A percentile compares a stretch with the other conserved stretches of the same genome.
phyloP scores from a whole-genome alignment of 2,329 filamentous ascomycete species.

The Verticillium nubilum region DNA sequence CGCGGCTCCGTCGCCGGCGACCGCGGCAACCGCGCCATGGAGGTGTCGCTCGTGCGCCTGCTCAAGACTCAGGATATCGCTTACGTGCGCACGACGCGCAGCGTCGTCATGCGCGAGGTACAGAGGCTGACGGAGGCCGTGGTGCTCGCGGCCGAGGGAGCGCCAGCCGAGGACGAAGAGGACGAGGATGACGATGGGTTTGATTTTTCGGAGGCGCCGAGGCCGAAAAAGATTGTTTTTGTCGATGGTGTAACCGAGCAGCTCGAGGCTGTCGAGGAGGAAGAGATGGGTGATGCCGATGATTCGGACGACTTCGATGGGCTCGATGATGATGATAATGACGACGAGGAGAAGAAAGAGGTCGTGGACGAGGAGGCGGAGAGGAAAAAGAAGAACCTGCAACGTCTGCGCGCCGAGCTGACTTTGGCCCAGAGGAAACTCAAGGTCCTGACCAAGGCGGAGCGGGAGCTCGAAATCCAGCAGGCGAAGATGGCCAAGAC shows the following conservation, averaged over 20 bases:
- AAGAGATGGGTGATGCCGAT: slow-evolving; percentile 15
- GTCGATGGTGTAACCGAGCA: slow-evolving; percentile 33
- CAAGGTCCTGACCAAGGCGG: slow-evolving; percentile 47
- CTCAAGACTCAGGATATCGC: slow-evolving; percentile 66
- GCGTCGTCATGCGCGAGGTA: slow-evolving; percentile 54
- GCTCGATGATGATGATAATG: slow-evolving; percentile 20
- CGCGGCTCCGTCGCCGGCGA: slow-evolving; percentile 52
- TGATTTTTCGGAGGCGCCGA: slow-evolving; percentile 22
- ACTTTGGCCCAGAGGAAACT: slow-evolving; percentile 48
- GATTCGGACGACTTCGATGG: slow-evolving; percentile 13
- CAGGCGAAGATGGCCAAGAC: slow-evolving; percentile 62
- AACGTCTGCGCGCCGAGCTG: slow-evolving; percentile 43
- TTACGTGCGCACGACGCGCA: slow-evolving; percentile 58
- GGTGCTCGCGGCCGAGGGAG: slow-evolving; percentile 34
- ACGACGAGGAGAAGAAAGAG: slow-evolving; percentile 12
- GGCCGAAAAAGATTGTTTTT: slow-evolving; percentile 48
- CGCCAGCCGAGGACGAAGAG: slow-evolving; percentile 30
- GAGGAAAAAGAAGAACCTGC: slow-evolving; percentile 34
- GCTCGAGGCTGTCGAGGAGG: slow-evolving; percentile 23
- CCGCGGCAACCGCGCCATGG: slow-evolving; percentile 50
- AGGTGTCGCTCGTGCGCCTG: slow-evolving; percentile 52
- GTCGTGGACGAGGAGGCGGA: slow-evolving; percentile 25
- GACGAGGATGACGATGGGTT: slow-evolving; percentile 21
- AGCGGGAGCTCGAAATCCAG: slow-evolving; percentile 52
- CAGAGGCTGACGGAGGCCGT: slow-evolving; percentile 47